Percentiles rank a stretch among this genome's conserved stretches.
These are phyloP conservation scores for Quercus parvula DNA, from an alignment of 306 rosid species.

Conservation along the genomic window DNA sequence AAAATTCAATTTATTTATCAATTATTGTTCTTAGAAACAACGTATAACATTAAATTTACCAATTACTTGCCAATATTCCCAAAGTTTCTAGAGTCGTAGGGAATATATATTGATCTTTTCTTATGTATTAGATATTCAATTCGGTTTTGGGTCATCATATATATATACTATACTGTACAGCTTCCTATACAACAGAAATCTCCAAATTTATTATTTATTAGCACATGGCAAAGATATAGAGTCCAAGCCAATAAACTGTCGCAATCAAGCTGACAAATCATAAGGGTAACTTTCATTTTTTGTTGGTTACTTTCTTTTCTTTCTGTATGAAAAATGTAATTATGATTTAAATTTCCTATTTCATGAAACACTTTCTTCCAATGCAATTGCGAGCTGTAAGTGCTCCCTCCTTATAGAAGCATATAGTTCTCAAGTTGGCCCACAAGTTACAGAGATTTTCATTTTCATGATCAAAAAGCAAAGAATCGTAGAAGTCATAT, in stretches of 20 bases:
- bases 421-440: neutral
- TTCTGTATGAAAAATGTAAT: conserved; percentile 1
- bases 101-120: too few species aligned
- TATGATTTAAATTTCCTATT: conserved; percentile 22
- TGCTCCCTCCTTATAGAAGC: neutral
- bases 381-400: neutral
- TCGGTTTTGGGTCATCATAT: neutral
- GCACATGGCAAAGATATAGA: neutral
- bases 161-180: neutral
- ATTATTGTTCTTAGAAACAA: too few species aligned
- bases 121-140: too few species aligned
- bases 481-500: neutral
- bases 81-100: too few species aligned
- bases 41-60: too few species aligned
- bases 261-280: neutral
- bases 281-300: neutral
- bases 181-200: neutral
- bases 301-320: neutral
- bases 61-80: too few species aligned
- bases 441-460: neutral
- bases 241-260: neutral
- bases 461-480: neutral
- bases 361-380: conserved; percentile 14
- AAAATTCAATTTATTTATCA: too few species aligned
- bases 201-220: neutral